Percentiles rank a stretch among this genome's conserved stretches.
Conservation (phyloP, 1,284 basidiomycete species). For the Ganoderma lucidum region DNA sequence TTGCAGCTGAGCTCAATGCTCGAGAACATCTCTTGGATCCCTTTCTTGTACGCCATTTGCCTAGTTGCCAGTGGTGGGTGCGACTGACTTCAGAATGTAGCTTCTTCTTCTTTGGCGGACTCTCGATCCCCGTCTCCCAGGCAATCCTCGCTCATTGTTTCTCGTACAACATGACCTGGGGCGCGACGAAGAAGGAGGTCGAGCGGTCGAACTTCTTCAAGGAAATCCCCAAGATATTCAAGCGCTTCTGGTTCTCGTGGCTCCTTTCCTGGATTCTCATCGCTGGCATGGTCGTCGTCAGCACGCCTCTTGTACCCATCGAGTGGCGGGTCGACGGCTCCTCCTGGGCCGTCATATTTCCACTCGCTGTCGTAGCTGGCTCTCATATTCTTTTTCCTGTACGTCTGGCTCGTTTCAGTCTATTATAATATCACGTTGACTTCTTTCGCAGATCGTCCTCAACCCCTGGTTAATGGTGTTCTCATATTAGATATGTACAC, state of each 20-base stretch:
- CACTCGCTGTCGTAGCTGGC: constrained; percentile 47
- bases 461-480: constrained; percentile 61
- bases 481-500: constrained; percentile 47
- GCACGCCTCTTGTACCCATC: constrained; percentile 50
- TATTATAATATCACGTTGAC: not conserved
- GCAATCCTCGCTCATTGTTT: constrained; percentile 61
- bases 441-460: constrained; percentile 47
- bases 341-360: constrained; percentile 54
- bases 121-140: constrained; percentile 55
- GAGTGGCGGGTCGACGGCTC: constrained; percentile 53
- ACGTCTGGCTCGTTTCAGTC: constrained; percentile 22
- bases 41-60: constrained; percentile 49
- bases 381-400: constrained; percentile 54
- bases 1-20: constrained; percentile 43
- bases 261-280: constrained; percentile 49
- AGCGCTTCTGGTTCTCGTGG: constrained; percentile 56
- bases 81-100: constrained; percentile 39
- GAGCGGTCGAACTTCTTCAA: constrained; percentile 66
- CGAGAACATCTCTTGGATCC: constrained; percentile 57
- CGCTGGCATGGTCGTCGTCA: constrained; percentile 50
- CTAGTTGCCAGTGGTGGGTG: not conserved
- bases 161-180: constrained; percentile 66
- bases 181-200: constrained; percentile 56
- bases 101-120: constrained; percentile 64
- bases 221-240: constrained; percentile 62